These are phyloP conservation scores for Cyclaneusma minus DNA, from an alignment of 2,329 filamentous ascomycete genomes.

Conservation along the genomic window DNA sequence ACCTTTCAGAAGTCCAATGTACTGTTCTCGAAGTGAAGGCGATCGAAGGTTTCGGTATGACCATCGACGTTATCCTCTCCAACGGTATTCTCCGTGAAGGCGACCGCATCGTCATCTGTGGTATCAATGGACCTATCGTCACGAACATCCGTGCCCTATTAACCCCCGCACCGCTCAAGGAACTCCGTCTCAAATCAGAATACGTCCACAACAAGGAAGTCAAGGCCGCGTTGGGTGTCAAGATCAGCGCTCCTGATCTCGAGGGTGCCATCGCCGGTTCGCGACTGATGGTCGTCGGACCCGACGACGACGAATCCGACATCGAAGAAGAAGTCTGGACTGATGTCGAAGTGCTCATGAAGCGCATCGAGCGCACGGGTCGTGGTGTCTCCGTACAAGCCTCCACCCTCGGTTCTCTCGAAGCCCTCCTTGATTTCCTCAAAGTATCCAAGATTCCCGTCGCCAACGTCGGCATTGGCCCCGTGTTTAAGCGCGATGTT, in stretches of 20 bases:
- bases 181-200: slow-evolving; percentile 84
- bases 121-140: slow-evolving; percentile 88
- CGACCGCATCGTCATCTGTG: slow-evolving; percentile 86
- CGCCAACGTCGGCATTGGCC: slow-evolving; percentile 90
- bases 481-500: slow-evolving; percentile 94
- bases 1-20: slow-evolving; percentile 91
- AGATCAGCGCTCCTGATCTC: slow-evolving; percentile 91
- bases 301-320: slow-evolving; percentile 92
- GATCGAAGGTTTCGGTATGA: slow-evolving; percentile 96
- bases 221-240: slow-evolving; percentile 95
- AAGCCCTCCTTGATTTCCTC: slow-evolving; percentile 91
- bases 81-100: slow-evolving; percentile 93
- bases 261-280: slow-evolving; percentile 95
- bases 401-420: slow-evolving; percentile 90
- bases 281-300: slow-evolving; percentile 81
- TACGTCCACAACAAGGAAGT: slow-evolving; percentile 99
- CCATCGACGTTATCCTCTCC: slow-evolving; percentile 90
- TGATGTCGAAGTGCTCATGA: slow-evolving; percentile 82
- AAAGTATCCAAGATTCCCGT: slow-evolving; percentile 94
- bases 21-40: slow-evolving; percentile 98
- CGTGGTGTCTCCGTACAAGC: slow-evolving; percentile 95
- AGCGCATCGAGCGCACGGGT: slow-evolving; percentile 79
- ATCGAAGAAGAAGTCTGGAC: slow-evolving; percentile 93
- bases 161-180: slow-evolving; percentile 83
- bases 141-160: slow-evolving; percentile 92